Evolutionary conservation across 495 filamentous ascomycete species (phyloP).

Genomic region (Choiromyces venosus): DNA sequence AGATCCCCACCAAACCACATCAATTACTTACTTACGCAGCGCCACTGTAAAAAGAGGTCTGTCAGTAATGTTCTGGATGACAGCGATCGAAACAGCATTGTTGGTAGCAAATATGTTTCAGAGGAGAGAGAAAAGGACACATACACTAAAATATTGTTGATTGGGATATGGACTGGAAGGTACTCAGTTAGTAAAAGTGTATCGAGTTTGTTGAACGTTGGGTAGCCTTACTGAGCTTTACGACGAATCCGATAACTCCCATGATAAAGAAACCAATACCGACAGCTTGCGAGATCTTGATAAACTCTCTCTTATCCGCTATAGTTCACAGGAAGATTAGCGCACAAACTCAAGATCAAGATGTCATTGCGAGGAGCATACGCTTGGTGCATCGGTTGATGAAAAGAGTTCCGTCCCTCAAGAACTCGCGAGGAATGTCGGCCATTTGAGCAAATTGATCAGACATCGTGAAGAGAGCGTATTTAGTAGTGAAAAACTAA

Average conservation of each 20-base stretch:
- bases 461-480: conserved; percentile 50
- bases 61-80: neutral
- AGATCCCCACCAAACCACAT: conserved; percentile 12
- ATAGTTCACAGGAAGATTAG: conserved; percentile 21
- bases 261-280: conserved; percentile 87
- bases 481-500: conserved; percentile 13
- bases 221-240: conserved; percentile 73
- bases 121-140: conserved; percentile 2
- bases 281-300: conserved; percentile 93
- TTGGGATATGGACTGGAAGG: conserved; percentile 65
- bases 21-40: conserved; percentile 30
- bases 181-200: conserved; percentile 8
- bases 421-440: conserved; percentile 76
- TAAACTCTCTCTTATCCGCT: conserved; percentile 82
- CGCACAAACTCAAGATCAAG: conserved; percentile 1
- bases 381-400: conserved; percentile 81
- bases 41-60: conserved; percentile 15
- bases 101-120: neutral
- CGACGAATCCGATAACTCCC: conserved; percentile 81
- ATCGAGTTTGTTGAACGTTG: conserved; percentile 17
- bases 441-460: conserved; percentile 73
- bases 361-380: conserved; percentile 44
- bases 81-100: neutral
- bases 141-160: conserved; percentile 73
- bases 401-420: conserved; percentile 75